These are phyloP conservation scores for Penicillium occitanis DNA, from an alignment of 2,329 filamentous ascomycete genomes.

Conservation along the genomic window DNA sequence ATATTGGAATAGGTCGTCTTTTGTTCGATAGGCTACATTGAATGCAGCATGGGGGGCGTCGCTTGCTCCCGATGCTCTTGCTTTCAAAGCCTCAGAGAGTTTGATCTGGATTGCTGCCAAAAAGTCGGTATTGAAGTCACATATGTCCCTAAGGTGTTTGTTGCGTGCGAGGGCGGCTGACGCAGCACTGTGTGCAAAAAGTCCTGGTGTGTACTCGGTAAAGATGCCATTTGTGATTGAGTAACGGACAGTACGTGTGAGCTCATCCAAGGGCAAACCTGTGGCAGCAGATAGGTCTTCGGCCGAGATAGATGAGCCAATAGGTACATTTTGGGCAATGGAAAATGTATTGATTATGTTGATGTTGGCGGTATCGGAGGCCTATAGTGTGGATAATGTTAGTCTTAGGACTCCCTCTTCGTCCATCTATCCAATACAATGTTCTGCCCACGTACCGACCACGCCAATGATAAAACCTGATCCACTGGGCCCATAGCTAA, in stretches of 20 bases:
- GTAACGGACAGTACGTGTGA: background rate
- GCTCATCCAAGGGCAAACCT: background rate
- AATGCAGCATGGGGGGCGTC: constrained; percentile 9
- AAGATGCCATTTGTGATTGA: constrained; percentile 15
- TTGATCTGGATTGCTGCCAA: background rate
- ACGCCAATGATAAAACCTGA: background rate
- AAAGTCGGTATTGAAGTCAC: background rate
- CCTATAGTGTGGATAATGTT: background rate
- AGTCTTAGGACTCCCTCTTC: background rate
- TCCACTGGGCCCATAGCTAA: background rate
- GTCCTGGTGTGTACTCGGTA: background rate
- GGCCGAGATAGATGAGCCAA: background rate
- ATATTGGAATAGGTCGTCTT: background rate
- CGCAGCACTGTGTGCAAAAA: background rate
- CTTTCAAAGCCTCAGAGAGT: constrained; percentile 1
- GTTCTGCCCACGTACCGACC: background rate
- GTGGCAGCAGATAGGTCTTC: background rate
- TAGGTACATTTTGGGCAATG: constrained; percentile 11
- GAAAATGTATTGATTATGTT: background rate
- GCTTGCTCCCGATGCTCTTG: background rate
- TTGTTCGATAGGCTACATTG: constrained; percentile 1
- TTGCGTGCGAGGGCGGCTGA: constrained; percentile 12
- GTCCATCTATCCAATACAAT: background rate
- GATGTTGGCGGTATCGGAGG: constrained; percentile 10
- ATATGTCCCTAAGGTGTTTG: constrained; percentile 6